Base-by-base conservation (phyloP, 441 rosid species). In the Croton laevigatus region DNA sequence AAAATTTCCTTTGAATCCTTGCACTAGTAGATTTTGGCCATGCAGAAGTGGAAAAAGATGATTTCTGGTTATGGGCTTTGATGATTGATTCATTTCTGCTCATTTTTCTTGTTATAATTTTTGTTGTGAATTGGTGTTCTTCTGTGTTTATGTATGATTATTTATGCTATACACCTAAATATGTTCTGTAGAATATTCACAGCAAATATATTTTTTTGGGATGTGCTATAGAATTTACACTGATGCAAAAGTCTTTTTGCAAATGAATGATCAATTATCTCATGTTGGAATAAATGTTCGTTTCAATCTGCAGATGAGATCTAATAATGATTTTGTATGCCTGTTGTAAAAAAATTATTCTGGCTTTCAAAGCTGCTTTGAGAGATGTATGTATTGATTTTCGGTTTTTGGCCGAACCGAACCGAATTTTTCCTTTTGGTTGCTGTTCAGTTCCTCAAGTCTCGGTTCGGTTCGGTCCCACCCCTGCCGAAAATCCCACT, bases 111-210 rank as follows among this genome's bases (percentile, higher is more conserved):
- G 37, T 37, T 40, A 38, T 54, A 17, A 37, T 32, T 46, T 37
- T 40, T 59, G 22, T 70, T 22, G 14, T 32, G 59, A 60, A 22
- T 13, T 49, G 46, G 49, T 52, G 44, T 62, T 52, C n/a, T 40
- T 38, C 68, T 49, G 61, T 71, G 51, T 46, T 59, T 14, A 46
- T 37, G 20, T 63, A 49, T 72, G 66, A 59, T 63, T 55, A 45
- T 68, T 68, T 70, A 70, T 53, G 40, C 6, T 23, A 70, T 62
- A 68, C 76, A 19, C 64, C 60, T 42, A 36, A 74, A 79, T 22
- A 10, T 63, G 63, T 75, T 80, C 65, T 73, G 76, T 80, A 70
- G 75, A 69, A 74, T 66, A 68, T 75, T 69, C 67, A 53, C 9
- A 62, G 65, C 62, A 44, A 60, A 58, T 48, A 53, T 61, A 67